Evolutionary conservation across 2,329 filamentous ascomycete genomes (phyloP), one percentile per base, ranked within the genome.

Genomic region (Akanthomyces uredinophilus): DNA sequence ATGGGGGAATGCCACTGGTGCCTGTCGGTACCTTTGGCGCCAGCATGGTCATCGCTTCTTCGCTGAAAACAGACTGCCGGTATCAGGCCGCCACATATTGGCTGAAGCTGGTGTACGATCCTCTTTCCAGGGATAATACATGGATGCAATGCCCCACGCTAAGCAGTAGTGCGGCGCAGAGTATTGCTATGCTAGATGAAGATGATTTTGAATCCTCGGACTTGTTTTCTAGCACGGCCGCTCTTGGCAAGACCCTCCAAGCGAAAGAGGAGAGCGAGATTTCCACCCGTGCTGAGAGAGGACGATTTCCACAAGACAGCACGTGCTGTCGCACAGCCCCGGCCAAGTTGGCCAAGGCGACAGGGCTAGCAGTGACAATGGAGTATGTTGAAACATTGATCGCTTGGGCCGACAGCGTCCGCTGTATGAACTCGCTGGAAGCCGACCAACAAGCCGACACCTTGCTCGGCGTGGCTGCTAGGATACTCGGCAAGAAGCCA

Each of bases 361-460:
- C 41, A 10, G 59, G 59, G 27, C 27, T 50, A 6, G 50, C 59
- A 35, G 59, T 44, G 39, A 54, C 59, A 14, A 29, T 61, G 49
- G 59, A 61, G n/a, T 61, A 61, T 14, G 24, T 61, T 14, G 59
- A 61, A 41, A 61, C 59, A 24, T 35, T 61, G 22, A 18, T 47
- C n/a, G 18, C 14, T 27, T 61, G 59, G 59, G 59, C 59, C 5
- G 50, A 44, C n/a, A 61, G 50, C 39, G 13, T 60, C 11, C 41
- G 39, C n/a, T 52, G 47, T 47, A 50, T 22, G 27, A 61, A 61
- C 50, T 61, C 59, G 24, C 50, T 54, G 1, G 59, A 61, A n/a
- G 39, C 59, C 18, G 49, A 53, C 20, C 59, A 61, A 37, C 35
- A 49, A 27, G 59, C 59, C 14, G 18, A 46, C 14, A 61, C 59